Conservation (phyloP, 306 rosid species). For the Lathyrus aphaca region DNA sequence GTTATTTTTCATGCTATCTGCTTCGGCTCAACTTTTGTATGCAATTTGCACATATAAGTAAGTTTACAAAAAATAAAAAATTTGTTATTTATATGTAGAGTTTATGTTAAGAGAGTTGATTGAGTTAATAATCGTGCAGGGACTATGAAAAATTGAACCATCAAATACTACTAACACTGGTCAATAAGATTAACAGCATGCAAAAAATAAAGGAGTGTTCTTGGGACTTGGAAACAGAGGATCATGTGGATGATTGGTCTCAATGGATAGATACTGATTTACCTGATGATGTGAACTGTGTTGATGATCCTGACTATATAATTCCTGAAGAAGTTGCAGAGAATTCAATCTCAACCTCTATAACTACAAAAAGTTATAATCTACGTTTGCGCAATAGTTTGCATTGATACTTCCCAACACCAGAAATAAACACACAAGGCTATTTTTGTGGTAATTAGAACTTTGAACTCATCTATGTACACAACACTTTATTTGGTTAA, state of each 20-base stretch:
- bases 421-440: not conserved
- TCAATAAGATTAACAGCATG: conserved; percentile 56
- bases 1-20: not conserved
- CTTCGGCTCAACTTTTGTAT: not conserved
- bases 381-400: conserved; percentile 50
- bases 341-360: conserved; percentile 50
- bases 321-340: conserved; percentile 59
- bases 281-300: conserved; percentile 58
- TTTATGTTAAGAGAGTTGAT: not conserved
- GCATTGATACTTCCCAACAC: conserved; percentile 27
- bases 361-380: conserved; percentile 53
- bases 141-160: conserved; percentile 72
- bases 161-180: conserved; percentile 53
- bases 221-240: conserved; percentile 46
- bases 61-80: not conserved
- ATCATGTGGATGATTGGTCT: conserved; percentile 59
- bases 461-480: not conserved
- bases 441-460: conserved; percentile 15
- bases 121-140: conserved; percentile 46
- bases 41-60: not conserved
- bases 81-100: not conserved
- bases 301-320: conserved; percentile 71
- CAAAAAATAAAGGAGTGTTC: conserved; percentile 41
- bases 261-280: conserved; percentile 65
- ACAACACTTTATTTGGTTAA: not conserved